These are phyloP conservation scores for Ganoderma lucidum DNA, from an alignment of 1,284 basidiomycete genomes.

Conservation along the genomic window DNA sequence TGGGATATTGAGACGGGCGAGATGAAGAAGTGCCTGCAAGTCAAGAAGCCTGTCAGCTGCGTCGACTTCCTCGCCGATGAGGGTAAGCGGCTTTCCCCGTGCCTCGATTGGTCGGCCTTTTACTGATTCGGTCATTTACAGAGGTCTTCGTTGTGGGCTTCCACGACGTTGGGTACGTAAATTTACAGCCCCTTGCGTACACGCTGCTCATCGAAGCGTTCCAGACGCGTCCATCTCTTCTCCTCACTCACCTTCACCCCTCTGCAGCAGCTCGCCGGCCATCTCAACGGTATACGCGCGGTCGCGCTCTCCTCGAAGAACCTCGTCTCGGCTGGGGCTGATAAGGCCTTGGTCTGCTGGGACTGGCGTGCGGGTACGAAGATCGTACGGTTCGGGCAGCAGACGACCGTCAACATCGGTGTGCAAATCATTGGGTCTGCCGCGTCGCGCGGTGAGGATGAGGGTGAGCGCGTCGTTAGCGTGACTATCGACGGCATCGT, in stretches of 20 bases:
- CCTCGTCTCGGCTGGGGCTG: slow-evolving; percentile 89
- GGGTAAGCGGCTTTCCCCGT: slow-evolving; percentile 16
- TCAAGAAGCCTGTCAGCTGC: slow-evolving; percentile 90
- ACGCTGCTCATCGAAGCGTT: slow-evolving; percentile 13
- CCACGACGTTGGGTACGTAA: slow-evolving; percentile 85
- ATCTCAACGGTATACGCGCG: slow-evolving; percentile 84
- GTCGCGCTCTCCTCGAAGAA: slow-evolving; percentile 87
- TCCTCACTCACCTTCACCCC: slow-evolving; percentile 83
- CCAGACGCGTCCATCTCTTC: slow-evolving; percentile 82
- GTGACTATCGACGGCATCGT: slow-evolving; percentile 94
- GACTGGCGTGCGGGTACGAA: slow-evolving; percentile 87
- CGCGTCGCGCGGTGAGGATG: slow-evolving; percentile 49
- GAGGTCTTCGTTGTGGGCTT: slow-evolving; percentile 93
- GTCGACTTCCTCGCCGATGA: slow-evolving; percentile 88
- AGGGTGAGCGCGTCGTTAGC: slow-evolving; percentile 83
- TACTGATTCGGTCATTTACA: slow-evolving; percentile 34
- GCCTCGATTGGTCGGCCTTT: background rate
- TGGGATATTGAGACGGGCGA: slow-evolving; percentile 87
- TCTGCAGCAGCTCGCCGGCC: slow-evolving; percentile 85
- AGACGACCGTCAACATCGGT: slow-evolving; percentile 91
- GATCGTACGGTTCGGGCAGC: slow-evolving; percentile 91
- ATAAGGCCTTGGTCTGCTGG: slow-evolving; percentile 93
- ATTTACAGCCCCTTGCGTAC: slow-evolving; percentile 1
- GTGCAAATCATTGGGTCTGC: slow-evolving; percentile 77
- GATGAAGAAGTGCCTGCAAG: slow-evolving; percentile 81